Conservation (phyloP, 768 basidiomycete species). For the Tricholomella constricta region DNA sequence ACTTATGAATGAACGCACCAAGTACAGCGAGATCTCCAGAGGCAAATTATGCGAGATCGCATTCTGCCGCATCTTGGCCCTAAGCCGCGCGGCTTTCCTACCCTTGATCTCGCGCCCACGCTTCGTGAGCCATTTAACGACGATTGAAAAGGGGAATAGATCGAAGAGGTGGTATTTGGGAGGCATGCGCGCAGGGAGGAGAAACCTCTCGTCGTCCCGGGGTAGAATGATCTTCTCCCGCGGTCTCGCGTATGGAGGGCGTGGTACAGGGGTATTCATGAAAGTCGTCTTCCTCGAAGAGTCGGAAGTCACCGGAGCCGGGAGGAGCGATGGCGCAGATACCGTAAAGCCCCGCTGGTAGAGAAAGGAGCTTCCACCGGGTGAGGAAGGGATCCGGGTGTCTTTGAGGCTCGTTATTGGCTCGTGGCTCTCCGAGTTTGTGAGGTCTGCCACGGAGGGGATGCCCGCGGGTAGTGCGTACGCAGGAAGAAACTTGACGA, state of each 20-base stretch:
- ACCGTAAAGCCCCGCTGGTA: constrained; percentile 20
- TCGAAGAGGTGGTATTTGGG: constrained; percentile 64
- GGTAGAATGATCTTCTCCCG: constrained; percentile 38
- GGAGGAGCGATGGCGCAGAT: constrained; percentile 22
- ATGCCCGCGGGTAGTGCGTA: constrained; percentile 58
- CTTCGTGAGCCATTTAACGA: constrained; percentile 48
- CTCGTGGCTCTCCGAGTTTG: constrained; percentile 2
- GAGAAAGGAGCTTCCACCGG: constrained; percentile 20
- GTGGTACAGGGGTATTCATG: neutral
- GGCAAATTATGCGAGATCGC: constrained; percentile 62
- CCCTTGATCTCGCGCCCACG: constrained; percentile 55
- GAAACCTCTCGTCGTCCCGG: constrained; percentile 43
- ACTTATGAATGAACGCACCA: constrained; percentile 39
- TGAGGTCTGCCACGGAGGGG: constrained; percentile 37
- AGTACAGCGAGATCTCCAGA: constrained; percentile 67
- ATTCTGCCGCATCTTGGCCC: constrained; percentile 50
- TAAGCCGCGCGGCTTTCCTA: constrained; percentile 58
- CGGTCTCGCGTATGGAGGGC: neutral
- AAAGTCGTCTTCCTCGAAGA: constrained; percentile 20
- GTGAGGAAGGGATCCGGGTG: constrained; percentile 4
- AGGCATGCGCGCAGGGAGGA: constrained; percentile 57
- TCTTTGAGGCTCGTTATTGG: constrained; percentile 8
- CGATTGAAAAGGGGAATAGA: constrained; percentile 68
- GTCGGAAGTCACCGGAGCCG: constrained; percentile 26
- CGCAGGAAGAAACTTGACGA: constrained; percentile 72